These are phyloP conservation scores for Debaryomycetaceae sp. DNA, from an alignment of 1,139 yeast species.

Conservation along the genomic window DNA sequence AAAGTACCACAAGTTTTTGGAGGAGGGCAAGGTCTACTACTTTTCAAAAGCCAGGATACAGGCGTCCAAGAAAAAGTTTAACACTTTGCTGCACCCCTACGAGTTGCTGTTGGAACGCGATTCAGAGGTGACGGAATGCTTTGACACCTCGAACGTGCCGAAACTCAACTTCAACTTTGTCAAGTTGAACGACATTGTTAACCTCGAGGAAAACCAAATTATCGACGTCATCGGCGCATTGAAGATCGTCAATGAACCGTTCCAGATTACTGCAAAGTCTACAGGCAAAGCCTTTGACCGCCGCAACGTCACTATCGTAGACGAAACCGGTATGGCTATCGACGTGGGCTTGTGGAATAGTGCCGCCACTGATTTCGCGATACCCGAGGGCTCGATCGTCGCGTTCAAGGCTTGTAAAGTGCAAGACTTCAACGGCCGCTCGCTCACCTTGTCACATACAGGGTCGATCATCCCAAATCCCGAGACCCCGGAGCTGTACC, in stretches of 20 bases:
- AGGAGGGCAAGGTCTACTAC: conserved; percentile 86
- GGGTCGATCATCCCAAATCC: conserved; percentile 75
- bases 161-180: conserved; percentile 68
- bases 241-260: conserved; percentile 62
- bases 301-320: conserved; percentile 81
- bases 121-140: conserved; percentile 62
- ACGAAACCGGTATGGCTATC: conserved; percentile 68
- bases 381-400: conserved; percentile 74
- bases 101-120: conserved; percentile 79
- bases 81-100: conserved; percentile 77
- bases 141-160: conserved; percentile 61
- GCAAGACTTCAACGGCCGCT: conserved; percentile 81
- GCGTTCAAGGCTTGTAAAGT: conserved; percentile 89
- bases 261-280: conserved; percentile 82
- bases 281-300: conserved; percentile 86
- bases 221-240: conserved; percentile 85
- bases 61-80: conserved; percentile 78
- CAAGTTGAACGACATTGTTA: conserved; percentile 54
- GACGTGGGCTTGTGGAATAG: conserved; percentile 87
- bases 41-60: conserved; percentile 73
- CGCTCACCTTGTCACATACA: conserved; percentile 69
- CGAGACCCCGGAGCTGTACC: conserved; percentile 78
- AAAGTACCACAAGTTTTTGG: conserved; percentile 57
- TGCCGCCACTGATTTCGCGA: conserved; percentile 64
- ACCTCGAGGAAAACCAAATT: conserved; percentile 58